phyloP scores from a whole-genome alignment of 208 protist species.

The Giardia duodenalis region DNA sequence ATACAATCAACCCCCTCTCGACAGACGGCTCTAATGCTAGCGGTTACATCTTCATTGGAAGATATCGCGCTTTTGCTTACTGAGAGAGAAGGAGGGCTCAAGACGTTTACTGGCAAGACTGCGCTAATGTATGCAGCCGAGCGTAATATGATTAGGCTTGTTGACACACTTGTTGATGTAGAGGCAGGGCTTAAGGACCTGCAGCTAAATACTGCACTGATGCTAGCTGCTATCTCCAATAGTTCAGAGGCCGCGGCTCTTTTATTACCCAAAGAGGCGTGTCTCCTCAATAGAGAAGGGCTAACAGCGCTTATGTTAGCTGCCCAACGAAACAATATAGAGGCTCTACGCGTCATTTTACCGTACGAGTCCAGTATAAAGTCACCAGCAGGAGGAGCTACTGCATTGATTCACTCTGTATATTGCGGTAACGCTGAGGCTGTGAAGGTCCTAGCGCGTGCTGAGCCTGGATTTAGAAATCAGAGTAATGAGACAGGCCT shows the following conservation, averaged over 20 bases:
- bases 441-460: neutral
- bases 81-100: neutral
- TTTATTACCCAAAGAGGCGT: neutral
- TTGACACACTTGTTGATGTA: neutral
- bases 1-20: neutral
- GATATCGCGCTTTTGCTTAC: neutral
- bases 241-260: neutral
- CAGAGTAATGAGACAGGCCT: neutral
- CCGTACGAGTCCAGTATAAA: neutral
- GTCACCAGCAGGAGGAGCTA: neutral
- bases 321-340: neutral
- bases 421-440: neutral
- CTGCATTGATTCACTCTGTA: neutral
- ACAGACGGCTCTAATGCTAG: neutral
- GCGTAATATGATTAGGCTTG: neutral
- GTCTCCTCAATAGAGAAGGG: neutral
- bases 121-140: slow-evolving; percentile 23
- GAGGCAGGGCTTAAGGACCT: neutral
- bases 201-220: neutral
- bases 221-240: neutral
- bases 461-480: neutral
- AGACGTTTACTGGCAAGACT: neutral
- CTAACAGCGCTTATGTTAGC: neutral
- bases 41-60: neutral
- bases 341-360: neutral